Evolutionary conservation across 306 rosid genomes (phyloP).

Genomic region (Quercus mongolica): DNA sequence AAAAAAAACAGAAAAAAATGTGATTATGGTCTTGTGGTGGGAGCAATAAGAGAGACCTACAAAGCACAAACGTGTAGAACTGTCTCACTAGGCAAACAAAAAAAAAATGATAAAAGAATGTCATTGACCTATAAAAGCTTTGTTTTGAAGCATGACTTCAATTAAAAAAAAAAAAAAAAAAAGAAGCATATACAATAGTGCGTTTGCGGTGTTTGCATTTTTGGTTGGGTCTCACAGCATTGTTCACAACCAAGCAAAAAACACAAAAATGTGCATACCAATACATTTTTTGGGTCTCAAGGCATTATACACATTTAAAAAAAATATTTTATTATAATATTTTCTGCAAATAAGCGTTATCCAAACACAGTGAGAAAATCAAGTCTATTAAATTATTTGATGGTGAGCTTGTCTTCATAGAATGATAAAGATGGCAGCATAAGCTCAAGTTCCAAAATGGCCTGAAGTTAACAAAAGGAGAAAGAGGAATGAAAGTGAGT

Average conservation of each 20-base stretch:
- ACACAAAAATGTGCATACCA: too few species aligned
- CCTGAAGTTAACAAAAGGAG: background rate
- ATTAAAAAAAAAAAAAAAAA: background rate
- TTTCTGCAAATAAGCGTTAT: too few species aligned
- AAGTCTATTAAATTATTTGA: background rate
- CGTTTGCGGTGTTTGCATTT: too few species aligned
- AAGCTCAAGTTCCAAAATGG: slow-evolving; percentile 1
- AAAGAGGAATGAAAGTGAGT: background rate
- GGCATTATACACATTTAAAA: too few species aligned
- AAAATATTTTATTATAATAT: too few species aligned
- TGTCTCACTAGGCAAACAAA: background rate
- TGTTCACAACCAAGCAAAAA: too few species aligned
- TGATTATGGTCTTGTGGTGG: background rate
- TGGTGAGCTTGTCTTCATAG: background rate
- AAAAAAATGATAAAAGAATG: background rate
- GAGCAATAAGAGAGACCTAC: background rate
- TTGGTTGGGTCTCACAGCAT: too few species aligned
- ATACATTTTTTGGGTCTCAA: too few species aligned
- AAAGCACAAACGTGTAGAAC: background rate
- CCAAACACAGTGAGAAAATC: too few species aligned
- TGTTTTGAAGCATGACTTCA: background rate
- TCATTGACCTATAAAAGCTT: too few species aligned
- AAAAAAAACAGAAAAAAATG: background rate
- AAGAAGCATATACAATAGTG: background rate
- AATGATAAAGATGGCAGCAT: slow-evolving; percentile 1